These are phyloP conservation scores for Penicillium palitans DNA, from an alignment of 2,329 filamentous ascomycete species.

Conservation along the genomic window DNA sequence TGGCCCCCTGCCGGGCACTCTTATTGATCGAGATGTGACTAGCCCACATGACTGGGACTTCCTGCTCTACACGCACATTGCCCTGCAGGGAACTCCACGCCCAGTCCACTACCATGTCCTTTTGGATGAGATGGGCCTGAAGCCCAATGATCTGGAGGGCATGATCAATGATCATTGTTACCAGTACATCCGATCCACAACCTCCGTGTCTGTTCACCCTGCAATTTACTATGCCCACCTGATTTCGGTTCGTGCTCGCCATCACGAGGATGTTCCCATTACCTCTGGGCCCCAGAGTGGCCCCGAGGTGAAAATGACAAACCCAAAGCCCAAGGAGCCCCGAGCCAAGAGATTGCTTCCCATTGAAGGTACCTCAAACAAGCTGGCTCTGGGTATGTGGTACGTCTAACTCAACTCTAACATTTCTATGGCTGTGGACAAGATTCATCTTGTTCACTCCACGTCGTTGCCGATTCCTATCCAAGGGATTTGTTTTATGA, in stretches of 20 bases:
- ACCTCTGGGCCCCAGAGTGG: slow-evolving; percentile 45
- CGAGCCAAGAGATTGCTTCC: slow-evolving; percentile 38
- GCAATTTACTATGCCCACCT: slow-evolving; percentile 96
- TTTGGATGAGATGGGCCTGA: slow-evolving; percentile 71
- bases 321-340: slow-evolving; percentile 29
- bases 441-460: not conserved
- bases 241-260: slow-evolving; percentile 74
- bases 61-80: slow-evolving; percentile 68
- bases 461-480: not conserved
- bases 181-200: slow-evolving; percentile 88
- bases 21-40: slow-evolving; percentile 87
- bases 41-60: slow-evolving; percentile 91
- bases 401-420: slow-evolving; percentile 34
- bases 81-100: slow-evolving; percentile 90
- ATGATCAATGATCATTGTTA: slow-evolving; percentile 96
- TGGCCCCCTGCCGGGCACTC: slow-evolving; percentile 80
- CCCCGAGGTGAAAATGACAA: slow-evolving; percentile 36
- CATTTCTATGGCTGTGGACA: not conserved
- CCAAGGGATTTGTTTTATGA: not conserved
- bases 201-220: slow-evolving; percentile 76
- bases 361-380: slow-evolving; percentile 33
- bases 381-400: slow-evolving; percentile 42
- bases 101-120: slow-evolving; percentile 93
- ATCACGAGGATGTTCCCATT: slow-evolving; percentile 63
- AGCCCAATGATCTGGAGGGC: slow-evolving; percentile 70